Evolutionary conservation across 208 protist species (phyloP), one percentile per base, ranked within the genome.

Genomic region (Strigomonas galati): DNA sequence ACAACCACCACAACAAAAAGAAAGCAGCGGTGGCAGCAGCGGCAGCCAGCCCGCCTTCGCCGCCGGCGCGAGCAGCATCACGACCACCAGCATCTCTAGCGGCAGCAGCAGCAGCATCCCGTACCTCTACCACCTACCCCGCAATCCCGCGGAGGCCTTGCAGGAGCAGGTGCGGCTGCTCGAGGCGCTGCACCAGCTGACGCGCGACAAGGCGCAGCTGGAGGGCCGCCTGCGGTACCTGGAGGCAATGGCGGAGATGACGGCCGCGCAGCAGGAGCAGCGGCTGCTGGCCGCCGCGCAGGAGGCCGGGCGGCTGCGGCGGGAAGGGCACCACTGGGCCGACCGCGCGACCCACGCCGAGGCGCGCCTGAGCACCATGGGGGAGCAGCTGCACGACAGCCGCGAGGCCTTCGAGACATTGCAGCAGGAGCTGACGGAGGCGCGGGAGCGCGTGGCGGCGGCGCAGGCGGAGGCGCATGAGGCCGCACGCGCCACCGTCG

Each of bases 151-250:
- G 6, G 81, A 82, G 70, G 73, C 76, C 0, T 65, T 88, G 30
- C 66, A 78, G 52, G 82, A 82, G 73, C 71, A 89, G 59, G 49
- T 89, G 65, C 67, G 69, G n/a, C 72, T 92, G 52, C 58, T 85
- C 14, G 74, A 82, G 48, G 71, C 78, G 44, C 21, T 92, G n/a
- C 62, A 70, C 26, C 67, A 62, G 3, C 61, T 81, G 24, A 58
- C 32, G 14, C 76, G 78, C 49, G 71, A 76, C 43, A 82, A 85
- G 28, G 65, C 51, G 14, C 59, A 61, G 30, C 71, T 92, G 0
- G 65, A 71, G 32, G 69, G 59, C 0, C 70, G 70, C 2, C 56
- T 78, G 30, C 28, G 76, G 15, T 73, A 85, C 67, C 21, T 68
- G 10, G 27, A 65, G 32, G 69, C 72, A 28, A 23, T 83, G 32